Evolutionary conservation across 2,329 filamentous ascomycete genomes (phyloP).

Genomic region (Aspergillus clavatus): DNA sequence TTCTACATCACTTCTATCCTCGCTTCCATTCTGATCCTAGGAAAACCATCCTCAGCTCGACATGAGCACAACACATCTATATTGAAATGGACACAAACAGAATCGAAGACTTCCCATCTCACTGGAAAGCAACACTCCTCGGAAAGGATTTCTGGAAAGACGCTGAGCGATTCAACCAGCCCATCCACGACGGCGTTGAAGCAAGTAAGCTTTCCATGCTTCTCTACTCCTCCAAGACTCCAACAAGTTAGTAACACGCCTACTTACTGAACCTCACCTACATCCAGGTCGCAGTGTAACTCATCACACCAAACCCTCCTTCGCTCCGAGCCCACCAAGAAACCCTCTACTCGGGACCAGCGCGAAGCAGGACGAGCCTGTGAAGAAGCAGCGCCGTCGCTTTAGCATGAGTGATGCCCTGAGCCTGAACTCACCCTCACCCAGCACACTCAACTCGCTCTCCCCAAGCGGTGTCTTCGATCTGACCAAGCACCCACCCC

Average conservation of each 20-base stretch:
- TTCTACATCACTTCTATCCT: too few relatives aligned
- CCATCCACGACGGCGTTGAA: constrained; percentile 15
- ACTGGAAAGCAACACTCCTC: constrained; percentile 25
- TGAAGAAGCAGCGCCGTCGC: constrained; percentile 16
- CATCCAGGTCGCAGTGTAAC: constrained; percentile 12
- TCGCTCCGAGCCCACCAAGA: constrained; percentile 18
- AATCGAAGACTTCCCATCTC: constrained; percentile 16
- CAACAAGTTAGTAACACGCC: too few relatives aligned
- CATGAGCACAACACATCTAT: not conserved
- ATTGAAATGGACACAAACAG: constrained; percentile 10
- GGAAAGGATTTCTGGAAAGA: constrained; percentile 28
- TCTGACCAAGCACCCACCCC: constrained; percentile 4
- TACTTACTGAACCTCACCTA: not conserved
- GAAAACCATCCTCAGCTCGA: not conserved
- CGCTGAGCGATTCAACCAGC: constrained; percentile 16
- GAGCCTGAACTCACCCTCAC: constrained; percentile 1
- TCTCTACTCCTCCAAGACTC: too few relatives aligned
- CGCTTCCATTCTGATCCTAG: not conserved
- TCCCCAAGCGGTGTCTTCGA: constrained; percentile 5
- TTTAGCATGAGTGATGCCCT: constrained; percentile 26
- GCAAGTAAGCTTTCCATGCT: constrained; percentile 8
- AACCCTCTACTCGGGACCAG: constrained; percentile 2
- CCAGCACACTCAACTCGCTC: not conserved
- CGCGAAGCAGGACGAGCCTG: not conserved
- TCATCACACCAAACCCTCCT: constrained; percentile 22